Evolutionary conservation across 768 basidiomycete genomes (phyloP).

Genomic region (Tubosaeta sp.): DNA sequence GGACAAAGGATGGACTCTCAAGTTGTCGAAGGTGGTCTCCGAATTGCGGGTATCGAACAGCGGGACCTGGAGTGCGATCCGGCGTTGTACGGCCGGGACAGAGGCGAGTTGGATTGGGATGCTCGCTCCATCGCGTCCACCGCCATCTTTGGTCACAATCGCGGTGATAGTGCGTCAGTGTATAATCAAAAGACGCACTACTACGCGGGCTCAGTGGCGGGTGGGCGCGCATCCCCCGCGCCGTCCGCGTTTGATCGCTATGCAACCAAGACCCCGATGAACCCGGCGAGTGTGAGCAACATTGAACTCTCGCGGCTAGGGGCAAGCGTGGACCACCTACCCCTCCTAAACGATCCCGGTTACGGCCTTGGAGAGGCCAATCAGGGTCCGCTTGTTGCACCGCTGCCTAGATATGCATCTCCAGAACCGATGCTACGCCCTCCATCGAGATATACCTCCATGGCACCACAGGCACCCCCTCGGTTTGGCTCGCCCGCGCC

Average conservation of each 20-base stretch:
- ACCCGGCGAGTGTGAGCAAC: slow-evolving; percentile 28
- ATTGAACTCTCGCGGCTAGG: slow-evolving; percentile 59
- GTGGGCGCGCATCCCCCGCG: slow-evolving; percentile 36
- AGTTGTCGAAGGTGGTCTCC: slow-evolving; percentile 73
- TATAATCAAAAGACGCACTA: slow-evolving; percentile 41
- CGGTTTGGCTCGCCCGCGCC: slow-evolving; percentile 38
- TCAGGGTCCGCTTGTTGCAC: slow-evolving; percentile 13
- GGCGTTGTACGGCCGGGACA: slow-evolving; percentile 69
- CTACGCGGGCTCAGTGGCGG: slow-evolving; percentile 32
- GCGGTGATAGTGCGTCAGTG: slow-evolving; percentile 35
- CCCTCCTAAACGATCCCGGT: slow-evolving; percentile 42
- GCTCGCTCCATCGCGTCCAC: slow-evolving; percentile 66
- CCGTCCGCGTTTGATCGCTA: slow-evolving; percentile 56
- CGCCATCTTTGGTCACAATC: slow-evolving; percentile 42
- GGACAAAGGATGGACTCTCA: slow-evolving; percentile 73
- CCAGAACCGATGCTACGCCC: slow-evolving; percentile 14
- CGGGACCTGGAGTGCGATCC: slow-evolving; percentile 81
- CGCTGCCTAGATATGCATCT: slow-evolving; percentile 25
- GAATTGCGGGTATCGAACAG: slow-evolving; percentile 79
- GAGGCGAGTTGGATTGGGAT: slow-evolving; percentile 89
- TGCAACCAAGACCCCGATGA: slow-evolving; percentile 44
- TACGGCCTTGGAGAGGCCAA: slow-evolving; percentile 13
- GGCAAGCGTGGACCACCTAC: slow-evolving; percentile 48
- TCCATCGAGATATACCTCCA: slow-evolving; percentile 29
- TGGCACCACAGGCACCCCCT: slow-evolving; percentile 24